Evolutionary conservation across 805 yeast genomes (phyloP).

Genomic region (Candida gorgasii): DNA sequence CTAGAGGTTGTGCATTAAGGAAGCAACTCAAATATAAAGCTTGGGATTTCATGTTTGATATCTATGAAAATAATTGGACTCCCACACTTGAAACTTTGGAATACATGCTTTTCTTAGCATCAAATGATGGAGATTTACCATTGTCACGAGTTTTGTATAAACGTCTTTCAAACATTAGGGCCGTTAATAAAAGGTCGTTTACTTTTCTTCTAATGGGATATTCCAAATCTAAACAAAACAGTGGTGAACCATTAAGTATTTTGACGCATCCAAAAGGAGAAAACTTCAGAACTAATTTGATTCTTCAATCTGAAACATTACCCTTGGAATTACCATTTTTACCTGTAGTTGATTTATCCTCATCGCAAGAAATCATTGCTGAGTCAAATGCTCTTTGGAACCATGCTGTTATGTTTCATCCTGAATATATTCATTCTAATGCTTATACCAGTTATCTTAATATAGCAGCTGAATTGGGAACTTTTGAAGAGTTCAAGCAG

Average conservation of each 20-base stretch:
- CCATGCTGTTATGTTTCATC: constrained; percentile 46
- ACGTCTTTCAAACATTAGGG: constrained; percentile 38
- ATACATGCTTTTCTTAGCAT: constrained; percentile 73
- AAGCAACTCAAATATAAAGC: constrained; percentile 53
- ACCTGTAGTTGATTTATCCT: constrained; percentile 50
- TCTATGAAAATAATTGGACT: constrained; percentile 47
- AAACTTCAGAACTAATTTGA: constrained; percentile 45
- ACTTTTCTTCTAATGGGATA: constrained; percentile 52
- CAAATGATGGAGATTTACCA: constrained; percentile 74
- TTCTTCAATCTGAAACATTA: constrained; percentile 18
- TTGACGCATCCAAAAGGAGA: constrained; percentile 47
- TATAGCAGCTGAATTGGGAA: constrained; percentile 41
- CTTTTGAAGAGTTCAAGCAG: constrained; percentile 33
- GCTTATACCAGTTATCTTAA: constrained; percentile 54
- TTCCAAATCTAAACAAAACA: constrained; percentile 30
- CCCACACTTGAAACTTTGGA: constrained; percentile 55
- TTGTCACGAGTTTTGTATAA: constrained; percentile 68
- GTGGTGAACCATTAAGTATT: constrained; percentile 25
- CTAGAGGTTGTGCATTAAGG: constrained; percentile 64
- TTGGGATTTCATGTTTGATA: constrained; percentile 76
- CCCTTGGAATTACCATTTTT: constrained; percentile 61
- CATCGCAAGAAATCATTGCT: constrained; percentile 49
- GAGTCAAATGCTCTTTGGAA: constrained; percentile 82
- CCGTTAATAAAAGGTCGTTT: constrained; percentile 41
- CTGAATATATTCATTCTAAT: constrained; percentile 42